Conservation (phyloP, 768 basidiomycete genomes). For the Pleurotus sapidus region DNA sequence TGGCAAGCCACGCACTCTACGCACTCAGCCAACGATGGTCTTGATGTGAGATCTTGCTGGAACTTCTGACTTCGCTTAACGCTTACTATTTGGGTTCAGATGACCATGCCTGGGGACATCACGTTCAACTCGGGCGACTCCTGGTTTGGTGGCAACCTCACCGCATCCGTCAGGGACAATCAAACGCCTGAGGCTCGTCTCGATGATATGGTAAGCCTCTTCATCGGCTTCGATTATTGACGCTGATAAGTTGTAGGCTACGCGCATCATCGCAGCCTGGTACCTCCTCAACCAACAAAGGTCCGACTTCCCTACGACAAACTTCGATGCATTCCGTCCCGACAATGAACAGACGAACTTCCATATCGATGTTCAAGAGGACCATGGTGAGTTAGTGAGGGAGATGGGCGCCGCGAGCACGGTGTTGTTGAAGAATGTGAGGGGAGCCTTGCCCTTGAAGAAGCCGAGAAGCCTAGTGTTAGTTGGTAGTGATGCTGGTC, state of each 20-base stretch:
- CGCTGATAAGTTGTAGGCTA: slow-evolving; percentile 32
- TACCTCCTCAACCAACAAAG: slow-evolving; percentile 67
- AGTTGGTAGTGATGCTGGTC: slow-evolving; percentile 65
- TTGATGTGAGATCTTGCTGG: slow-evolving; percentile 49
- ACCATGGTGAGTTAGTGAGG: slow-evolving; percentile 66
- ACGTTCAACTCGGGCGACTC: slow-evolving; percentile 43
- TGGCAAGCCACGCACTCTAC: slow-evolving; percentile 69
- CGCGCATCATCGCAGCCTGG: slow-evolving; percentile 72
- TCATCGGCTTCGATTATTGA: slow-evolving; percentile 14
- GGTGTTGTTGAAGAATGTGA: slow-evolving; percentile 73
- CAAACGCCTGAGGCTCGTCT: slow-evolving; percentile 63
- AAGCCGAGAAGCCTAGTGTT: slow-evolving; percentile 58
- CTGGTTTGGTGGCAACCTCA: slow-evolving; percentile 70
- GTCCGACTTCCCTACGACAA: slow-evolving; percentile 56
- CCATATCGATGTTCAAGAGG: slow-evolving; percentile 68
- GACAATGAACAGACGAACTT: slow-evolving; percentile 53
- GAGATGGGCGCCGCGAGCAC: slow-evolving; percentile 73
- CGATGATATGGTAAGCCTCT: slow-evolving; percentile 60
- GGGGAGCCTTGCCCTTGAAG: slow-evolving; percentile 52
- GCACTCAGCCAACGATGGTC: slow-evolving; percentile 53
- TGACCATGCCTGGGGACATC: slow-evolving; percentile 68
- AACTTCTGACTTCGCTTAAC: not conserved
- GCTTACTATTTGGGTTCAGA: slow-evolving; percentile 29
- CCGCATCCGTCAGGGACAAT: slow-evolving; percentile 65
- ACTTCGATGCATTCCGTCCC: slow-evolving; percentile 66